These are phyloP conservation scores for Chlorella sp. DNA, from an alignment of 139 green algal species.

Conservation along the genomic window DNA sequence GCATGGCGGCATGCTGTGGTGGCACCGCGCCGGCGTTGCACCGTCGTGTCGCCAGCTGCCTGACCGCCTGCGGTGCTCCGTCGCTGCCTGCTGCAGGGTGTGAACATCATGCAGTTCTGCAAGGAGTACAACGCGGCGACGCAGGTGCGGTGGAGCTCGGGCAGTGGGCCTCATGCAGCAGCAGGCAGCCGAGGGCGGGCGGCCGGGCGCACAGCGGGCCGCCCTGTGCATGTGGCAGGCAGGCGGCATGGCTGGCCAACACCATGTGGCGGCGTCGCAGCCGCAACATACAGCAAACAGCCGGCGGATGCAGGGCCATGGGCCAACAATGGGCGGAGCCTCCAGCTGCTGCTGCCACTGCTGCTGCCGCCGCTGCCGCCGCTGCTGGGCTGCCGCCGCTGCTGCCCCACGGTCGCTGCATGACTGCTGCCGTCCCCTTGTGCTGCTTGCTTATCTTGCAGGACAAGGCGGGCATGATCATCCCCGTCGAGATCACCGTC, in stretches of 20 bases:
- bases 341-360: too few relatives aligned
- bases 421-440: not conserved
- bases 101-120: conserved; percentile 99
- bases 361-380: too few relatives aligned
- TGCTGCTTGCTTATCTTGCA: conserved; percentile 14
- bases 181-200: not conserved
- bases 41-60: not conserved
- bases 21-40: not conserved
- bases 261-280: too few relatives aligned
- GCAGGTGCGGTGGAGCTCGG: not conserved
- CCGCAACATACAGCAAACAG: too few relatives aligned
- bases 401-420: too few relatives aligned
- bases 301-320: too few relatives aligned
- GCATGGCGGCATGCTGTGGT: not conserved
- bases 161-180: too few relatives aligned
- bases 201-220: not conserved
- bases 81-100: conserved; percentile 71
- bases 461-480: conserved; percentile 96
- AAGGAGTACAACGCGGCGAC: conserved; percentile 99
- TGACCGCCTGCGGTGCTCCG: not conserved
- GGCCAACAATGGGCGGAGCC: too few relatives aligned
- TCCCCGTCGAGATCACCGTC: conserved; percentile 99
- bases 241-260: too few relatives aligned
- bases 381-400: too few relatives aligned
- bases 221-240: too few relatives aligned